phyloP scores from a whole-genome alignment of 2,329 filamentous ascomycete genomes.

The Cytospora paraplurivora region DNA sequence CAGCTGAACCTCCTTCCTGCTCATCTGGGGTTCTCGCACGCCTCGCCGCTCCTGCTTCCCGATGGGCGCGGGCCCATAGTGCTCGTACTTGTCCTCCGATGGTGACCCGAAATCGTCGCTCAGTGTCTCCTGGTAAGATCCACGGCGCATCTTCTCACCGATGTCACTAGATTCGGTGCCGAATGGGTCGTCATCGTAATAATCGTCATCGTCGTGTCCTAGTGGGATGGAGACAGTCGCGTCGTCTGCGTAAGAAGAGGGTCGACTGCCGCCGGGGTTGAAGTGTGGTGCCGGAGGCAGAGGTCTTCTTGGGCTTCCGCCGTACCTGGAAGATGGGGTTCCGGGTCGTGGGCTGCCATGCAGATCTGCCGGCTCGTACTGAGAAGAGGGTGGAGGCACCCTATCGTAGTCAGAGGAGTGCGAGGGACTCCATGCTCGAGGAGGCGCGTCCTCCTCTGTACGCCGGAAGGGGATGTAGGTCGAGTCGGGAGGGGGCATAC shows the following conservation, averaged over 20 bases:
- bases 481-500: slow-evolving; percentile 64
- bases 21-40: slow-evolving; percentile 82
- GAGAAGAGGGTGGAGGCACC: slow-evolving; percentile 68
- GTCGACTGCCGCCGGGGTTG: slow-evolving; percentile 49
- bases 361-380: slow-evolving; percentile 84
- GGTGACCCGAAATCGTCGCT: slow-evolving; percentile 44
- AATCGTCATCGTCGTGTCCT: slow-evolving; percentile 61
- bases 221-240: slow-evolving; percentile 74
- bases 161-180: slow-evolving; percentile 56
- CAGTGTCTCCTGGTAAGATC: slow-evolving; percentile 62
- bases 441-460: slow-evolving; percentile 53
- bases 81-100: slow-evolving; percentile 64
- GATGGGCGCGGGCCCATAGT: slow-evolving; percentile 85
- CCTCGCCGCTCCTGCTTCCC: slow-evolving; percentile 87
- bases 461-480: slow-evolving; percentile 62
- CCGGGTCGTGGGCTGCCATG: slow-evolving; percentile 90
- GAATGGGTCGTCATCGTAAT: slow-evolving; percentile 83
- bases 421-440: slow-evolving; percentile 42
- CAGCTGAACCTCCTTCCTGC: slow-evolving; percentile 89
- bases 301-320: slow-evolving; percentile 82
- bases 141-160: slow-evolving; percentile 55
- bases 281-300: slow-evolving; percentile 89
- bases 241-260: slow-evolving; percentile 63
- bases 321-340: slow-evolving; percentile 86
- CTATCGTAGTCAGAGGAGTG: slow-evolving; percentile 49